Conservation (phyloP, 2,329 filamentous ascomycete genomes). For the Alternaria arbusti region DNA sequence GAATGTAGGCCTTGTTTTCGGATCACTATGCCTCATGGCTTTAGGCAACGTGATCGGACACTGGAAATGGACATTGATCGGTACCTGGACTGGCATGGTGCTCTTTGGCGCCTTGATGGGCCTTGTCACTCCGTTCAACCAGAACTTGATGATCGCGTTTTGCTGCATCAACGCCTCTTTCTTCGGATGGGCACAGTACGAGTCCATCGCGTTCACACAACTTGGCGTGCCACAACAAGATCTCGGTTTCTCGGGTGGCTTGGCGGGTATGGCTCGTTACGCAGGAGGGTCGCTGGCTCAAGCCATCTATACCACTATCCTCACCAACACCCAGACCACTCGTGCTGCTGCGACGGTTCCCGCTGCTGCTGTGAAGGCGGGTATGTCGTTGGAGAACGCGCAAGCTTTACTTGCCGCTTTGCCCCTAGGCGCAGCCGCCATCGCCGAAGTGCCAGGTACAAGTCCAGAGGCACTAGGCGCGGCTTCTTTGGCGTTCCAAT, state of each 20-base stretch:
- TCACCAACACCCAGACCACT: constrained; percentile 43
- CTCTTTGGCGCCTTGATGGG: constrained; percentile 56
- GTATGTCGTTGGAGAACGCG: constrained; percentile 28
- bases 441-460: constrained; percentile 25
- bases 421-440: constrained; percentile 28
- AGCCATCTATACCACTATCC: constrained; percentile 51
- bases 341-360: constrained; percentile 24
- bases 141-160: constrained; percentile 57
- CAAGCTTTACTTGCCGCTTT: constrained; percentile 29
- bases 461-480: constrained; percentile 15
- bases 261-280: constrained; percentile 34
- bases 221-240: constrained; percentile 53
- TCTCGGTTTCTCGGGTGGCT: constrained; percentile 54
- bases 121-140: constrained; percentile 53
- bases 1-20: constrained; percentile 54
- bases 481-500: constrained; percentile 26
- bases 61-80: constrained; percentile 58
- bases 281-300: constrained; percentile 33
- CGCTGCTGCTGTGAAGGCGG: constrained; percentile 27
- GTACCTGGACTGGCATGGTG: constrained; percentile 56
- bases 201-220: constrained; percentile 41
- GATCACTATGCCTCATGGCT: constrained; percentile 51
- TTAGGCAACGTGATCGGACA: constrained; percentile 54
- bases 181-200: constrained; percentile 42
- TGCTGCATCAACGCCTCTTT: constrained; percentile 51